Evolutionary conservation across 805 yeast species (phyloP).

Genomic region (Yamadazyma ubonensis): DNA sequence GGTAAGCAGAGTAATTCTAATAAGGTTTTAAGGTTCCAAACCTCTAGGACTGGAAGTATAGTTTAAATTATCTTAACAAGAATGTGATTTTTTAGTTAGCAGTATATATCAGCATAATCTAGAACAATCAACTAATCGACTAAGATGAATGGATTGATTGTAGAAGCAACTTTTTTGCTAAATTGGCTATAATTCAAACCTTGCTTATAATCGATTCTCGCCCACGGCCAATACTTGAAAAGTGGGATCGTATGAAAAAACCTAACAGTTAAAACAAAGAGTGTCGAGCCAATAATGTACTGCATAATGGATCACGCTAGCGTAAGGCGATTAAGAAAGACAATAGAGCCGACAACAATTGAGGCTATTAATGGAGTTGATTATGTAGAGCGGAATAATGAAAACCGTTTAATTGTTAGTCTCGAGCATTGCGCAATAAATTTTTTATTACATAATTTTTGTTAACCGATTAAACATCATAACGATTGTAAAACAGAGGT

Average conservation of each 20-base stretch:
- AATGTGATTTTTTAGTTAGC: too few relatives aligned
- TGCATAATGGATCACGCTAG: conserved; percentile 1
- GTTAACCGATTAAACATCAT: not conserved
- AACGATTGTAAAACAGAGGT: too few relatives aligned
- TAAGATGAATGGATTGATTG: too few relatives aligned
- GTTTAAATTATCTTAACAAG: too few relatives aligned
- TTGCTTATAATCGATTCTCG: too few relatives aligned
- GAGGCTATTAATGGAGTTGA: conserved; percentile 7
- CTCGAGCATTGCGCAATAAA: not conserved
- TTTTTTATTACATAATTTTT: conserved; percentile 3
- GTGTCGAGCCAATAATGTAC: not conserved
- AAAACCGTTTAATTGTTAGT: conserved; percentile 8
- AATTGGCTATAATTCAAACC: too few relatives aligned
- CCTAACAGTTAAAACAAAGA: not conserved
- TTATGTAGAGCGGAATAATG: conserved; percentile 1
- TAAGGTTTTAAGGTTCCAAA: too few relatives aligned
- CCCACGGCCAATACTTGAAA: not conserved
- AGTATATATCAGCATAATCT: too few relatives aligned
- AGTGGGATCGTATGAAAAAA: too few relatives aligned
- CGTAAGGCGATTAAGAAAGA: conserved; percentile 4
- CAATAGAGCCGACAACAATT: conserved; percentile 1
- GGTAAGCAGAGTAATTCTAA: not conserved
- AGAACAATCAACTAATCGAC: too few relatives aligned
- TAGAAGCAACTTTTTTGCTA: too few relatives aligned
- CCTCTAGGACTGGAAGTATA: too few relatives aligned